Conservation (phyloP, 2,329 filamentous ascomycete genomes). For the Ilyonectria sp. region DNA sequence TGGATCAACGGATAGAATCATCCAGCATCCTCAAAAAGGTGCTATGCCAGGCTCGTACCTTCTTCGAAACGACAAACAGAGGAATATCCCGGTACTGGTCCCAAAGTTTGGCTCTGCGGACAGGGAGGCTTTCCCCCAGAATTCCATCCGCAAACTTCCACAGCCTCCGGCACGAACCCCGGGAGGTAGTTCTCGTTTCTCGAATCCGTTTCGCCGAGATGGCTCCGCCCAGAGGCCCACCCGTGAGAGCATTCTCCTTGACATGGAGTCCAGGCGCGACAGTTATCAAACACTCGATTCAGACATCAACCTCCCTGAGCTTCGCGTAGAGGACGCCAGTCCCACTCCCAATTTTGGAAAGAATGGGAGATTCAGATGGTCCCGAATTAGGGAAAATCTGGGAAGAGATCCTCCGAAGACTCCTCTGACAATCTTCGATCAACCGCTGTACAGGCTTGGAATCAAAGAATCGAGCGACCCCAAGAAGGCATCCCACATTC, state of each 20-base stretch:
- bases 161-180: constrained; percentile 41
- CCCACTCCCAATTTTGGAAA: not conserved
- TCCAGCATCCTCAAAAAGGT: constrained; percentile 44
- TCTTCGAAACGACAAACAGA: constrained; percentile 43
- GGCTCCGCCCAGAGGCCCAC: constrained; percentile 13
- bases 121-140: constrained; percentile 37
- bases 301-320: constrained; percentile 29
- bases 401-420: constrained; percentile 43
- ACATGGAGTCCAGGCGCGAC: constrained; percentile 44
- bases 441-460: constrained; percentile 41
- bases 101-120: constrained; percentile 36
- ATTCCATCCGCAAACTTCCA: constrained; percentile 41
- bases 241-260: constrained; percentile 34
- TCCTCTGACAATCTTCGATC: constrained; percentile 42
- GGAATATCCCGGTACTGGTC: constrained; percentile 38
- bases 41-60: constrained; percentile 31
- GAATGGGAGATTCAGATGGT: constrained; percentile 43
- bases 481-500: constrained; percentile 34
- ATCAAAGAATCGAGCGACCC: constrained; percentile 27
- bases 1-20: constrained; percentile 46
- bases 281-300: constrained; percentile 54
- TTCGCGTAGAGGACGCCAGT: not conserved
- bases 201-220: constrained; percentile 46
- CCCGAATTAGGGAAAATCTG: constrained; percentile 44
- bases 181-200: constrained; percentile 46